phyloP scores from a whole-genome alignment of 768 basidiomycete genomes.

The Rhizopogon sp. region DNA sequence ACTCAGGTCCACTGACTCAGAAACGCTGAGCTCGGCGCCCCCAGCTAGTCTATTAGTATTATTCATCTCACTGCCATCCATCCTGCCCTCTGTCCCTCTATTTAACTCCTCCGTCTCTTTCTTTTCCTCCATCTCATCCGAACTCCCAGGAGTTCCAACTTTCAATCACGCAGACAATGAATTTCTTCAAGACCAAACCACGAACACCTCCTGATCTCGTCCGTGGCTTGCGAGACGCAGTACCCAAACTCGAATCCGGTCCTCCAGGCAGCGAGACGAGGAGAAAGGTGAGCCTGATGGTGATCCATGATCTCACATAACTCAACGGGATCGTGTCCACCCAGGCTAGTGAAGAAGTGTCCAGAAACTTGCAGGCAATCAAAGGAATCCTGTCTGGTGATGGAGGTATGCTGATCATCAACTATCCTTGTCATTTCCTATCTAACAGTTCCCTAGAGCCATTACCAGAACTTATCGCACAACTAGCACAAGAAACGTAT shows the following conservation, averaged over 20 bases:
- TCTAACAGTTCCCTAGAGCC: constrained; percentile 48
- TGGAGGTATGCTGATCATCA: constrained; percentile 51
- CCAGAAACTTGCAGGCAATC: constrained; percentile 86
- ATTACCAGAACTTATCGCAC: constrained; percentile 84
- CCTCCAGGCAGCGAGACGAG: constrained; percentile 72
- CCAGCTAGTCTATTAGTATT: background rate
- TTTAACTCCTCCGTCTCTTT: background rate
- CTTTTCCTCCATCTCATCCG: background rate
- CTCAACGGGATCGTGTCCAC: constrained; percentile 1
- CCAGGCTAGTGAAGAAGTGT: constrained; percentile 85
- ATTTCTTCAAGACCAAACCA: constrained; percentile 93
- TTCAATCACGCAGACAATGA: constrained; percentile 45
- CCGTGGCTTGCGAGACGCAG: constrained; percentile 71
- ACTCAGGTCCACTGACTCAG: constrained; percentile 8
- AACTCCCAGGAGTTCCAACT: constrained; percentile 1
- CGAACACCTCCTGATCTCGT: constrained; percentile 87
- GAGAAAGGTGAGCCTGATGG: constrained; percentile 57
- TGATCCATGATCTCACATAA: background rate
- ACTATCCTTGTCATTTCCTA: constrained; percentile 1
- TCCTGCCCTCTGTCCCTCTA: background rate
- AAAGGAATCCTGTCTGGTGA: constrained; percentile 86
- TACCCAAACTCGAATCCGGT: constrained; percentile 69
- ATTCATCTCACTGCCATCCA: background rate
- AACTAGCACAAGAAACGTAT: constrained; percentile 95
- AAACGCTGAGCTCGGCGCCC: background rate